phyloP scores from a whole-genome alignment of 768 basidiomycete genomes.

The Omphalotus guepiniiformis region DNA sequence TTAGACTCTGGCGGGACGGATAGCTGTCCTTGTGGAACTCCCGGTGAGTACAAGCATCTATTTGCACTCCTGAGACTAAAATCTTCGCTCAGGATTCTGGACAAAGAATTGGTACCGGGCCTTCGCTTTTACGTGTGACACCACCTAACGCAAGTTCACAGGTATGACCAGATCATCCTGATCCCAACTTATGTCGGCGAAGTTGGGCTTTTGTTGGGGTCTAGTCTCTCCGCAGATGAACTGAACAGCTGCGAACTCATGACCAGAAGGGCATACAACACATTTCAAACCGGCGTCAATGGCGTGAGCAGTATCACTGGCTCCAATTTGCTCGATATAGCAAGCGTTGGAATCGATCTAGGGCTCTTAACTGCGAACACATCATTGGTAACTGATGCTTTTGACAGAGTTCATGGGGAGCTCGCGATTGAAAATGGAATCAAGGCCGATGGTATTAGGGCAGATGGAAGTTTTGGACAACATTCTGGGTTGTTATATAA shows the following conservation, averaged over 20 bases:
- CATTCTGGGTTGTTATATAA: constrained; percentile 66
- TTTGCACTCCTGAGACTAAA: constrained; percentile 43
- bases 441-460: constrained; percentile 57
- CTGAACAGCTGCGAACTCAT: constrained; percentile 45
- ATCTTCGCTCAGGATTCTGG: no score
- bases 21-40: constrained; percentile 52
- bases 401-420: constrained; percentile 46
- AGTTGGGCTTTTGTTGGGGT: constrained; percentile 49
- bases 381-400: constrained; percentile 46
- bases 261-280: constrained; percentile 45
- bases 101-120: neutral
- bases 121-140: no score
- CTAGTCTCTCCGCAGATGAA: constrained; percentile 35
- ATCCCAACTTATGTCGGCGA: constrained; percentile 56
- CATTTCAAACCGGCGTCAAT: constrained; percentile 42
- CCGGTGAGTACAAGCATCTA: constrained; percentile 62
- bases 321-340: constrained; percentile 63
- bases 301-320: constrained; percentile 56
- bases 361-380: constrained; percentile 38
- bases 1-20: constrained; percentile 49
- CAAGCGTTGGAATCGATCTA: constrained; percentile 55
- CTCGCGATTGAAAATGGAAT: constrained; percentile 43
- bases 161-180: constrained; percentile 59
- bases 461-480: constrained; percentile 53
- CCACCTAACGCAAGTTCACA: no score